These are phyloP conservation scores for Fusarium sp. DNA, from an alignment of 2,329 filamentous ascomycete genomes.

Conservation along the genomic window DNA sequence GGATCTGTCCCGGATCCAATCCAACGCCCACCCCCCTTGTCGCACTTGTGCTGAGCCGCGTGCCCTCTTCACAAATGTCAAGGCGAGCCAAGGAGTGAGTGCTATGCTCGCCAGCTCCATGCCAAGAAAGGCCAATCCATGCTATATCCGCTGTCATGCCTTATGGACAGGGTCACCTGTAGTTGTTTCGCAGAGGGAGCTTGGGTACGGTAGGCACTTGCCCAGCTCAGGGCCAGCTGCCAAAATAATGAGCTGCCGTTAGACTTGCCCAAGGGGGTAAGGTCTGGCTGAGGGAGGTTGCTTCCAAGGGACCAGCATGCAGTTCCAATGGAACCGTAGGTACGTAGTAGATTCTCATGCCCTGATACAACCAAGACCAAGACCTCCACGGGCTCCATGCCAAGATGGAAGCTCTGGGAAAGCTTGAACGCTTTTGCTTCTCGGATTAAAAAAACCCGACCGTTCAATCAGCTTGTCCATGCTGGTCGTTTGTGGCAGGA, in stretches of 20 bases:
- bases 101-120: conserved; percentile 14
- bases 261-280: conserved; percentile 25
- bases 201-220: background rate
- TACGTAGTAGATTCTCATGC: background rate
- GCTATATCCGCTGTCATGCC: conserved; percentile 30
- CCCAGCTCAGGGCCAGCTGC: conserved; percentile 7
- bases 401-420: background rate
- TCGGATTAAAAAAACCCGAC: background rate
- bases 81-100: background rate
- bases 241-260: conserved; percentile 26
- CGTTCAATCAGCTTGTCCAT: conserved; percentile 8
- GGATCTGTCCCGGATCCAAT: conserved; percentile 12
- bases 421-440: background rate
- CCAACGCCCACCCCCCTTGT: background rate
- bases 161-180: conserved; percentile 27
- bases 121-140: conserved; percentile 26
- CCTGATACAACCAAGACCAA: background rate
- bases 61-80: conserved; percentile 7
- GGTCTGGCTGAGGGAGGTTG: conserved; percentile 16
- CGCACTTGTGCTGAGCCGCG: background rate
- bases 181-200: conserved; percentile 10
- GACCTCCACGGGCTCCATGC: background rate
- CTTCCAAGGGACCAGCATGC: conserved; percentile 12
- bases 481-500: conserved; percentile 8
- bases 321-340: background rate